phyloP scores from a whole-genome alignment of 2,329 filamentous ascomycete species.

The Fusarium sp. region DNA sequence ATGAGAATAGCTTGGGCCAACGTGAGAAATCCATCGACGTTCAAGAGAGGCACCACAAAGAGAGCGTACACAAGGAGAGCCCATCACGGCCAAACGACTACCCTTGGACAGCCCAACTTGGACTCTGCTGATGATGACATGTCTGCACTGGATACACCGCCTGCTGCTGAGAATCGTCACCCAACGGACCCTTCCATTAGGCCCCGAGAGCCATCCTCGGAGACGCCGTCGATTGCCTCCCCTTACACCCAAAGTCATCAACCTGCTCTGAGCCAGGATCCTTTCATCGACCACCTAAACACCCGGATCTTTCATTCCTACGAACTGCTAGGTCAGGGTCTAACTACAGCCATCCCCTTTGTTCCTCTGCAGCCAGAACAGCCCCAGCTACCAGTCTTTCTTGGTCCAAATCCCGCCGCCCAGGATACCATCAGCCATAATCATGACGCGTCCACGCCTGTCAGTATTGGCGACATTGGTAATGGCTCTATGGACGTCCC shows the following conservation, averaged over 20 bases:
- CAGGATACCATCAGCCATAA: background rate
- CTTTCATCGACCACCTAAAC: constrained; percentile 17
- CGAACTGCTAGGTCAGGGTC: constrained; percentile 29
- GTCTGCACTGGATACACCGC: background rate
- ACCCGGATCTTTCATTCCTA: constrained; percentile 36
- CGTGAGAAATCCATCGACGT: constrained; percentile 38
- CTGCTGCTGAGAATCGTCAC: background rate
- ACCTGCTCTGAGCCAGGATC: background rate
- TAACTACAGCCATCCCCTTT: constrained; percentile 14
- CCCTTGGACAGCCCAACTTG: constrained; percentile 3
- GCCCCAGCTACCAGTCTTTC: constrained; percentile 5
- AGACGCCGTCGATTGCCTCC: background rate
- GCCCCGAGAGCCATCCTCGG: background rate
- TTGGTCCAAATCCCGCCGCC: background rate
- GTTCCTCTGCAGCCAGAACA: background rate
- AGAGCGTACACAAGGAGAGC: constrained; percentile 13
- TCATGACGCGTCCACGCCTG: constrained; percentile 1
- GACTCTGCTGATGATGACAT: background rate
- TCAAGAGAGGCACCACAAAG: constrained; percentile 1
- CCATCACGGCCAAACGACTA: constrained; percentile 7
- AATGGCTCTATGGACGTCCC: background rate
- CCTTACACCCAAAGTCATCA: background rate
- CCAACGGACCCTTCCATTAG: background rate
- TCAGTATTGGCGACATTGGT: background rate
- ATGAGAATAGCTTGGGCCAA: constrained; percentile 40